phyloP scores from a whole-genome alignment of 2,329 filamentous ascomycete species.

The Cryphonectria radicalis region DNA sequence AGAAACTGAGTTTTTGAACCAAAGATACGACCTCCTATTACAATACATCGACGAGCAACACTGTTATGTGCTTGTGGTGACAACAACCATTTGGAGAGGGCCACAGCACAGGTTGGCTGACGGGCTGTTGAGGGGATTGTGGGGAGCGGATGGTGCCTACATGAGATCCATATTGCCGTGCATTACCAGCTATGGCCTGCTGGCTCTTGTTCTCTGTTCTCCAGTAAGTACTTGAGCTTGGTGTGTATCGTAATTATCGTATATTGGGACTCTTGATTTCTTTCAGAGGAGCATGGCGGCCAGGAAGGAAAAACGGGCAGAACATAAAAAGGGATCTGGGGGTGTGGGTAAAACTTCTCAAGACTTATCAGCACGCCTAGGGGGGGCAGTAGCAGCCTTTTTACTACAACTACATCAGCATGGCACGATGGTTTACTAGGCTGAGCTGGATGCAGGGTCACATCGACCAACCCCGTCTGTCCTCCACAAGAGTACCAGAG shows the following conservation, averaged over 20 bases:
- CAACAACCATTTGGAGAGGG: background rate
- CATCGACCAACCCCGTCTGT: background rate
- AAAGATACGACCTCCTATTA: background rate
- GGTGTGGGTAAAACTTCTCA: background rate
- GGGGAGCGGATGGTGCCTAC: background rate
- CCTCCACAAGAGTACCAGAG: background rate
- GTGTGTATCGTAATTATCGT: background rate
- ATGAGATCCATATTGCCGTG: conserved; percentile 8
- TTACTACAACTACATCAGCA: background rate
- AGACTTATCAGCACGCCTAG: background rate
- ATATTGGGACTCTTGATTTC: background rate
- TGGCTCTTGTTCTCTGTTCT: background rate
- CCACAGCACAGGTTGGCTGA: background rate
- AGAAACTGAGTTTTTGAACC: background rate
- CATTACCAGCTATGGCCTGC: conserved; percentile 1
- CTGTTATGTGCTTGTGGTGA: background rate
- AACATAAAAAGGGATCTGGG: background rate
- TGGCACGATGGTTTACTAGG: background rate
- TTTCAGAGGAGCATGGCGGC: background rate
- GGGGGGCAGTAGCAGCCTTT: conserved; percentile 9
- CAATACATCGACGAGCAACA: background rate
- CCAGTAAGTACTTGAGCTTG: background rate
- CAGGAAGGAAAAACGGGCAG: background rate
- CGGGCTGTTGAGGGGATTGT: background rate
- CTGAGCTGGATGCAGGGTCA: background rate